Evolutionary conservation across 805 yeast species (phyloP).

Genomic region (Cyberlindnera sargentensis): DNA sequence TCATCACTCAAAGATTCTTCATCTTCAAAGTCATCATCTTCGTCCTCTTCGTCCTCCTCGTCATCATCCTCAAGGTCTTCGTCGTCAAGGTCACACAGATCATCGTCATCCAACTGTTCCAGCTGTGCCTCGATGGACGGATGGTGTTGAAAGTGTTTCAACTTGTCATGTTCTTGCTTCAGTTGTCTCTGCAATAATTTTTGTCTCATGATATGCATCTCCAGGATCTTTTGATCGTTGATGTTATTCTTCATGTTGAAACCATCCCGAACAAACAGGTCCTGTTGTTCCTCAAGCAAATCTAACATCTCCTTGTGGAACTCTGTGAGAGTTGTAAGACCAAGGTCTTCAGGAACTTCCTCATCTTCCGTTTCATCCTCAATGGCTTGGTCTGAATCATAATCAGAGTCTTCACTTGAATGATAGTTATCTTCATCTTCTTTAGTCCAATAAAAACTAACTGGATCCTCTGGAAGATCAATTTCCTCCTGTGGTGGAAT

Average conservation of each 20-base stretch:
- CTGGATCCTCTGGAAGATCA: constrained; percentile 11
- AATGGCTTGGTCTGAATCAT: constrained; percentile 3
- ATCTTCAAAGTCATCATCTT: constrained; percentile 33
- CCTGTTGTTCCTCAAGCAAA: constrained; percentile 11
- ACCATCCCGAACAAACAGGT: constrained; percentile 8
- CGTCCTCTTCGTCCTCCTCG: constrained; percentile 28
- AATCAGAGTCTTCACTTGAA: constrained; percentile 13
- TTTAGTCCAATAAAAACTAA: constrained; percentile 5
- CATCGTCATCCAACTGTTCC: constrained; percentile 33
- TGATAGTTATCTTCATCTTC: constrained; percentile 18
- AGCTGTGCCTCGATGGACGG: constrained; percentile 22
- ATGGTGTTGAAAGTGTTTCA: constrained; percentile 18
- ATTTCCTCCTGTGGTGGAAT: constrained; percentile 7
- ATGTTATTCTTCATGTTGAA: constrained; percentile 5
- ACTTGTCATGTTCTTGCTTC: constrained; percentile 8
- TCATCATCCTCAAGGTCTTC: constrained; percentile 6
- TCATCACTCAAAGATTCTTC: constrained; percentile 32
- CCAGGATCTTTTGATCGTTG: constrained; percentile 7
- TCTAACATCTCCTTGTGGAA: constrained; percentile 12
- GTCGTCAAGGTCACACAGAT: constrained; percentile 20
- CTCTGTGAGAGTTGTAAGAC: constrained; percentile 4
- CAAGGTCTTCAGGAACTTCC: constrained; percentile 6
- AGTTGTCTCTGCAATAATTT: constrained; percentile 11
- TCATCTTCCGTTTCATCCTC: constrained; percentile 16
- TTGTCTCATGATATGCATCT: constrained; percentile 10